Evolutionary conservation across 202 grass and related monocot genomes (phyloP).

Genomic region (Panicum hallii): DNA sequence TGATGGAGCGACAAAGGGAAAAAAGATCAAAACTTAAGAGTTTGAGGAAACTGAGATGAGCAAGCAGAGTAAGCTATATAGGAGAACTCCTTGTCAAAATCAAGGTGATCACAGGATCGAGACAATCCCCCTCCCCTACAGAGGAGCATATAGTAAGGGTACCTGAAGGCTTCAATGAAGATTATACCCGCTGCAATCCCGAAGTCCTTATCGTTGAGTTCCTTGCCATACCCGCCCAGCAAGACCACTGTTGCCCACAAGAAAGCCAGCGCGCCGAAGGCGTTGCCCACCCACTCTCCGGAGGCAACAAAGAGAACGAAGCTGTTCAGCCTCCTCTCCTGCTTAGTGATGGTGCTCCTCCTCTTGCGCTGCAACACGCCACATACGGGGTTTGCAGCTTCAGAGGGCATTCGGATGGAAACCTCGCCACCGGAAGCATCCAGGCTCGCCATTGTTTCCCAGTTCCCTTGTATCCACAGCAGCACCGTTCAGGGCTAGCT

Average conservation of each 20-base stretch:
- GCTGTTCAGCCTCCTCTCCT: neutral
- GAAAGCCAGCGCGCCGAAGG: neutral
- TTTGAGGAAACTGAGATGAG: too few relatives aligned
- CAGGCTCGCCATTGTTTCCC: neutral
- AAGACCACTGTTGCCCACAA: neutral
- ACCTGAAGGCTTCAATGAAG: slow-evolving; percentile 32
- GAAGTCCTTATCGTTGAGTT: neutral
- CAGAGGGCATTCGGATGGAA: neutral
- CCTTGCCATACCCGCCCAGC: neutral
- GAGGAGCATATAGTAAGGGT: too few relatives aligned
- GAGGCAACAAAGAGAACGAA: neutral
- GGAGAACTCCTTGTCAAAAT: too few relatives aligned
- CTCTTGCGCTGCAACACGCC: neutral
- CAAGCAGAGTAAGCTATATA: too few relatives aligned
- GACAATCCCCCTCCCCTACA: too few relatives aligned
- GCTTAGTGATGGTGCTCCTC: neutral
- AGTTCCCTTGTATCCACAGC: neutral
- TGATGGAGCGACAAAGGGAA: neutral
- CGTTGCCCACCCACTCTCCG: neutral
- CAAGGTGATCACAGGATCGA: too few relatives aligned
- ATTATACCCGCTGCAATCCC: neutral
- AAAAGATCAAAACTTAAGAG: too few relatives aligned
- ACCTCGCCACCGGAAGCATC: neutral
- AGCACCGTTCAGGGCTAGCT: neutral
- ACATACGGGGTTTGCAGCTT: neutral